Evolutionary conservation across 768 basidiomycete genomes (phyloP).

Genomic region (Tricholoma matsutake): DNA sequence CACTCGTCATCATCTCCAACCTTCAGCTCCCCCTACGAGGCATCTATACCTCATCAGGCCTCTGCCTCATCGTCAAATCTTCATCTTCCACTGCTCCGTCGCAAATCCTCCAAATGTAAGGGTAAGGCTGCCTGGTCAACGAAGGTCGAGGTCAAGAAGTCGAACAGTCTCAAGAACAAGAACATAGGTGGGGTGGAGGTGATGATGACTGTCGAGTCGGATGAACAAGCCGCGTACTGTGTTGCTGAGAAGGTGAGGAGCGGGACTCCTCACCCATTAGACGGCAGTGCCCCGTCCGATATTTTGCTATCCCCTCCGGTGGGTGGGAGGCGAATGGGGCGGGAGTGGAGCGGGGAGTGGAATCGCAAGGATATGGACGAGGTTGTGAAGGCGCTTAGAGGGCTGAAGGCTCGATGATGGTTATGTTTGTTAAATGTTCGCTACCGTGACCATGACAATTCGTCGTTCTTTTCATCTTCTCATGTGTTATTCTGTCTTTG

Average conservation of each 20-base stretch:
- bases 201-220: background rate
- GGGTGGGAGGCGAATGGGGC: constrained; percentile 12
- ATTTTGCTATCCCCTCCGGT: background rate
- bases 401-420: constrained; percentile 6
- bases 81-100: background rate
- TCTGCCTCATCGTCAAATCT: no score
- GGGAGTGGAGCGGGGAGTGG: constrained; percentile 27
- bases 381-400: constrained; percentile 11
- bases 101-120: background rate
- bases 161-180: background rate
- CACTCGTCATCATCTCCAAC: background rate
- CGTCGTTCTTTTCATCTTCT: background rate
- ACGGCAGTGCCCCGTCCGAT: background rate
- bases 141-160: background rate
- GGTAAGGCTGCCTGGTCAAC: background rate
- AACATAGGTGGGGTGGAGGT: background rate
- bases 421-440: background rate
- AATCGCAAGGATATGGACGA: constrained; percentile 23
- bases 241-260: background rate
- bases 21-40: background rate
- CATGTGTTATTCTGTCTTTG: no score
- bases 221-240: background rate
- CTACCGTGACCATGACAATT: background rate
- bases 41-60: no score
- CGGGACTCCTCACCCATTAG: background rate